These are phyloP conservation scores for Cystobasidium ongulense DNA, from an alignment of 768 basidiomycete genomes.

Conservation along the genomic window DNA sequence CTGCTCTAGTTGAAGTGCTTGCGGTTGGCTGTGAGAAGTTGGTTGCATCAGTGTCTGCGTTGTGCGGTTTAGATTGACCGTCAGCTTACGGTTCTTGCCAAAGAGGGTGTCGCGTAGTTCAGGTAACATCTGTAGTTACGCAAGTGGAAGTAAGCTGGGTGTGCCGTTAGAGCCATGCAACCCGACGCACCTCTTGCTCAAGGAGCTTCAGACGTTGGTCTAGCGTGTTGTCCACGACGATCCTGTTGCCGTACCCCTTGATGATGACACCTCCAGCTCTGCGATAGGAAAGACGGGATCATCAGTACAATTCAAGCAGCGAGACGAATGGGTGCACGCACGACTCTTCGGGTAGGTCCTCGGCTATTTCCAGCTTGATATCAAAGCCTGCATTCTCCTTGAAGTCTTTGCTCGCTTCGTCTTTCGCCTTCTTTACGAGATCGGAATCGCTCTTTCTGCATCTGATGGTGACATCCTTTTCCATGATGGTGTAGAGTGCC, in stretches of 20 bases:
- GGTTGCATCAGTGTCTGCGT: not conserved
- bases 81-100: constrained; percentile 57
- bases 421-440: constrained; percentile 58
- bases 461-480: constrained; percentile 60
- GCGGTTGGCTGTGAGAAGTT: constrained; percentile 10
- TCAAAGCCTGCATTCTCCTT: constrained; percentile 67
- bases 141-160: not conserved
- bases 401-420: constrained; percentile 59
- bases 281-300: not conserved
- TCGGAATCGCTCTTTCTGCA: constrained; percentile 62
- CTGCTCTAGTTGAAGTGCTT: constrained; percentile 26
- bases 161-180: not conserved
- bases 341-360: constrained; percentile 60
- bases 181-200: constrained; percentile 54
- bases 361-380: constrained; percentile 57
- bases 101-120: constrained; percentile 86
- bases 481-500: constrained; percentile 72
- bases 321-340: constrained; percentile 47
- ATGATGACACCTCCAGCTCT: constrained; percentile 78
- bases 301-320: no score
- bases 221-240: constrained; percentile 86
- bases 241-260: constrained; percentile 61
- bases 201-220: constrained; percentile 81
- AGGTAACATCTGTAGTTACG: constrained; percentile 69
- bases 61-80: no score